Evolutionary conservation across 2,329 filamentous ascomycete genomes (phyloP), one percentile per base, ranked within the genome.

Genomic region (Coniochaeta sp.): DNA sequence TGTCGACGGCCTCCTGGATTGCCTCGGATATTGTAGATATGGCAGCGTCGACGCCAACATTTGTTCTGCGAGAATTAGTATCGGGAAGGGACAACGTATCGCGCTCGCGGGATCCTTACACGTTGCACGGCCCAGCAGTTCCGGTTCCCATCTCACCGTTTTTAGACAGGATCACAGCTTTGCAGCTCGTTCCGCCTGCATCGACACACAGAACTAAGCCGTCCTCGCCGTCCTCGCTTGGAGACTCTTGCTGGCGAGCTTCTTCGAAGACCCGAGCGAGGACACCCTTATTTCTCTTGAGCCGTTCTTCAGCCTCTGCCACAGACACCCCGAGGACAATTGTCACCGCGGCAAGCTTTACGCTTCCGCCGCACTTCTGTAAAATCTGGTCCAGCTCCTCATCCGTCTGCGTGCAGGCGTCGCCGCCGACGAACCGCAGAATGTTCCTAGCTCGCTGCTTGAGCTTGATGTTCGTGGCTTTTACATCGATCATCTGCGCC

Each of bases 111-210:
- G 32, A 4, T 2, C 65, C 71, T 59, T 68, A 76, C 73, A 77
- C 62, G 64, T 78, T 77, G 58, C 74, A 75, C 19, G 73, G 68
- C 2, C 74, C 73, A 38, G 71, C 67, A 34, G 66, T 67, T 5
- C 74, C 74, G 26, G 64, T 64, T 1, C 68, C 70, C 0, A 65
- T 57, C 4, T 63, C 54, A 2, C 71, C 71, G 19, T 65, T 58
- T 1, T 59, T 58, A 17, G 69, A 66, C 5, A 72, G 60, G 12
- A 75, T 60, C 2, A 68, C 69, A n/a, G 75, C 76, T 22, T 73
- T 74, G 61, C 75, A 77, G 61, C 76, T 77, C 3, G 69, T 75
- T 0, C 75, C 75, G 17, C 76, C 76, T 0, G 74, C 75, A 65
- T 78, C 75, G 19, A 78, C 69, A 40, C 75, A 77, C 1, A 78